Conservation (phyloP, 1,284 basidiomycete species). For the Sporisorium scitamineum region DNA sequence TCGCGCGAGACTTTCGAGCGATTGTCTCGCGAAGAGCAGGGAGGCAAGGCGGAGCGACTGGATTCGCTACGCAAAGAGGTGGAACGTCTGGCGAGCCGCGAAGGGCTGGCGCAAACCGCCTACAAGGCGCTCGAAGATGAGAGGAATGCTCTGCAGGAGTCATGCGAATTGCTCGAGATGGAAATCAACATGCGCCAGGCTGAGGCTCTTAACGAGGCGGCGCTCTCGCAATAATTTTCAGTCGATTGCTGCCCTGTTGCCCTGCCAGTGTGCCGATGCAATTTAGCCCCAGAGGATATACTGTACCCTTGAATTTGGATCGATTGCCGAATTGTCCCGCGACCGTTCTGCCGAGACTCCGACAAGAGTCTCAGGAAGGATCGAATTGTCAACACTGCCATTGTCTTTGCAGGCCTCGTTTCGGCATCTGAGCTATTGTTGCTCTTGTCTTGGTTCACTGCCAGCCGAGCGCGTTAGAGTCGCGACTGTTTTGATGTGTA, state of each 20-base stretch:
- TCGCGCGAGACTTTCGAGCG: constrained; percentile 55
- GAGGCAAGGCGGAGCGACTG: constrained; percentile 54
- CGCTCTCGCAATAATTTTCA: constrained; percentile 10
- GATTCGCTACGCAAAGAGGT: constrained; percentile 60
- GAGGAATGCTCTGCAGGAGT: constrained; percentile 46
- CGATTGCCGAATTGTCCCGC: neutral
- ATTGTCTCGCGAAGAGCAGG: constrained; percentile 55
- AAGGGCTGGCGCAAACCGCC: constrained; percentile 54
- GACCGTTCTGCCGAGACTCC: neutral
- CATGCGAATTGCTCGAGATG: constrained; percentile 57
- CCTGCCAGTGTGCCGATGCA: neutral
- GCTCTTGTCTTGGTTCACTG: too few relatives aligned
- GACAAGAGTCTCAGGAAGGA: neutral
- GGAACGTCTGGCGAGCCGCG: constrained; percentile 43
- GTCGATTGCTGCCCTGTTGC: neutral
- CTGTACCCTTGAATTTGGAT: neutral
- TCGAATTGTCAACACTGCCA: neutral
- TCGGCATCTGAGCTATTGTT: too few relatives aligned
- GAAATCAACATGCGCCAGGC: constrained; percentile 67
- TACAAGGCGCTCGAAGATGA: constrained; percentile 55
- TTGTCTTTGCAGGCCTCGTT: too few relatives aligned
- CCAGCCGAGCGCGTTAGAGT: too few relatives aligned
- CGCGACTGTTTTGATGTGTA: too few relatives aligned
- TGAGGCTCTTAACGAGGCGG: constrained; percentile 47
- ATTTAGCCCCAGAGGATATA: neutral